A percentile compares a stretch with the other conserved stretches of the same genome.
Conservation (phyloP, 1,284 basidiomycete species). For the Fereydounia khargensis region DNA sequence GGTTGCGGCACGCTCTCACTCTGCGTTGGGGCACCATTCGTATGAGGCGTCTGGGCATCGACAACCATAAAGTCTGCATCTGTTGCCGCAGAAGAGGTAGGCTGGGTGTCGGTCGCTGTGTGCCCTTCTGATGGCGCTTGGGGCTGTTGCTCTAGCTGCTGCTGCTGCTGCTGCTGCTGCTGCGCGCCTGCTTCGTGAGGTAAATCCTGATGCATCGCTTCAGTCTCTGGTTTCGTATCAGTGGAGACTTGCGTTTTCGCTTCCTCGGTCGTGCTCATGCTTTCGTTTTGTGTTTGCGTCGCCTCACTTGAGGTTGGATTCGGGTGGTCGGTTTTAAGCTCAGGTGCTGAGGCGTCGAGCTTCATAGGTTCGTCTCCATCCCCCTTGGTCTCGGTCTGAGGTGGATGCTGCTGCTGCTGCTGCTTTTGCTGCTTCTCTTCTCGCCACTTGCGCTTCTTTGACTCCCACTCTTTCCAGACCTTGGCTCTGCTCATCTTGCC, state of each 20-base stretch:
- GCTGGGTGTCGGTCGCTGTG: too few species aligned
- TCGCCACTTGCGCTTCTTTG: conserved; percentile 18
- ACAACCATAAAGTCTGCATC: too few species aligned
- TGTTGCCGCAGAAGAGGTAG: too few species aligned
- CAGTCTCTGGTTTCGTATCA: too few species aligned
- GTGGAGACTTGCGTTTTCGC: neutral
- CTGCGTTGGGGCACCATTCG: too few species aligned
- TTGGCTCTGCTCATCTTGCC: conserved; percentile 28
- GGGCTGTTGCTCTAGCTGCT: neutral
- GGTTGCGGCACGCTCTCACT: conserved; percentile 14
- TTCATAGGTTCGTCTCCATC: neutral
- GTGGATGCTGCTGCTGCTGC: neutral
- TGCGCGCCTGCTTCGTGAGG: too few species aligned
- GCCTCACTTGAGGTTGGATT: too few species aligned
- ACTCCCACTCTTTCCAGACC: conserved; percentile 29
- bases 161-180: neutral
- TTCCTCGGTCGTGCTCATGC: too few species aligned
- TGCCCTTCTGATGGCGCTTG: too few species aligned
- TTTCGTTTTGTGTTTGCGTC: too few species aligned
- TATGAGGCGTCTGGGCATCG: too few species aligned
- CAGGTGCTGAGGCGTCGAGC: neutral
- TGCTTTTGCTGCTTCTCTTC: neutral
- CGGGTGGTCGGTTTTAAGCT: neutral
- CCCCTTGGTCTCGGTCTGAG: neutral
- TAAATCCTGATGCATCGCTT: too few species aligned